Percentiles rank a stretch among this genome's conserved stretches.
These are phyloP conservation scores for Fusarium sp. DNA, from an alignment of 2,329 filamentous ascomycete genomes.

Conservation along the genomic window DNA sequence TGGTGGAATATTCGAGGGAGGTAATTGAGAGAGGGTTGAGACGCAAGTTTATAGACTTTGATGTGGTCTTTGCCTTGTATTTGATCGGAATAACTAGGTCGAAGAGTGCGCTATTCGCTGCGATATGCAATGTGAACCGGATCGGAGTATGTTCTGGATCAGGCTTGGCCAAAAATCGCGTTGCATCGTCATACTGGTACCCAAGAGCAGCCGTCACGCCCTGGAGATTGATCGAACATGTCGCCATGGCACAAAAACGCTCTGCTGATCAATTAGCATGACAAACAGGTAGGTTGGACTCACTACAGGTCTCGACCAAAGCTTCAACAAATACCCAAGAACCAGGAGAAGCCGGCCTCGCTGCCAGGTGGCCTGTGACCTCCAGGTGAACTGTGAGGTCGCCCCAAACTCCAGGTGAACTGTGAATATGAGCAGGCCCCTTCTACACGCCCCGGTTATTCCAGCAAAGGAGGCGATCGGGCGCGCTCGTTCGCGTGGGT, in stretches of 20 bases:
- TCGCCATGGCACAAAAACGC: background rate
- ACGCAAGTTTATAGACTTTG: background rate
- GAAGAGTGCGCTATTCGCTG: background rate
- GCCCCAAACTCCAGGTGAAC: constrained; percentile 4
- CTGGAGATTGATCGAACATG: background rate
- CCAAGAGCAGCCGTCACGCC: background rate
- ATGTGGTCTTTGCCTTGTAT: background rate
- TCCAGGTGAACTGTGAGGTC: constrained; percentile 10
- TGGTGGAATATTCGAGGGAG: background rate
- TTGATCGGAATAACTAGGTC: background rate
- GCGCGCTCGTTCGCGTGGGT: constrained; percentile 5
- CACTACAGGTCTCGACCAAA: background rate
- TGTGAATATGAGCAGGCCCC: constrained; percentile 7
- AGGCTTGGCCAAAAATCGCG: background rate
- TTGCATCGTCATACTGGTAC: background rate
- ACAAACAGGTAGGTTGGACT: background rate
- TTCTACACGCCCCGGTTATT: constrained; percentile 10
- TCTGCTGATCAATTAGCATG: background rate
- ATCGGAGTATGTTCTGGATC: background rate
- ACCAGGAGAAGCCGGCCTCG: background rate
- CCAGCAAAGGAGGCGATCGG: background rate
- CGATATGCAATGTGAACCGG: background rate
- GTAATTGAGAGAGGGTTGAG: background rate
- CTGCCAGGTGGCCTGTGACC: constrained; percentile 5
- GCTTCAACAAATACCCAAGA: background rate